These are phyloP conservation scores for Claviceps monticola DNA, from an alignment of 2,329 filamentous ascomycete genomes.

Conservation along the genomic window DNA sequence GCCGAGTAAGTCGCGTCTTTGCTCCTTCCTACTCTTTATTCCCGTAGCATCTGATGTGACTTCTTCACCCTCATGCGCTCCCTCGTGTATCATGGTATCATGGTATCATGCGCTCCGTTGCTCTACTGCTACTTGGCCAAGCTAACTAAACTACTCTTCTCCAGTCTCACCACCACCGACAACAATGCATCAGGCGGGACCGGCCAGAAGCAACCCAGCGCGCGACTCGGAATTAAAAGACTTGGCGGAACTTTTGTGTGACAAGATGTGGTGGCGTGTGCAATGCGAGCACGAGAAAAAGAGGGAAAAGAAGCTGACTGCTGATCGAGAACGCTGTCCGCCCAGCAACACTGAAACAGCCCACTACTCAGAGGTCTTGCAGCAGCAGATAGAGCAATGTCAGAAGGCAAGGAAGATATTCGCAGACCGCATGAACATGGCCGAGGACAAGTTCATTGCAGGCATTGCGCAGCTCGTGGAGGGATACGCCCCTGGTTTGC, in stretches of 20 bases:
- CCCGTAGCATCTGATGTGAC: too few relatives aligned
- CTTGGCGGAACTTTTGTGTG: conserved; percentile 11
- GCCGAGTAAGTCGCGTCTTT: neutral
- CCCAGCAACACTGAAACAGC: conserved; percentile 11
- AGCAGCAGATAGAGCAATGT: conserved; percentile 7
- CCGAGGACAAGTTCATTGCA: conserved; percentile 4
- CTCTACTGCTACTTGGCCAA: neutral
- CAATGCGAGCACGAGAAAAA: conserved; percentile 9
- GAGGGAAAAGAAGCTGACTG: conserved; percentile 7
- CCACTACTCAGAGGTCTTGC: conserved; percentile 10
- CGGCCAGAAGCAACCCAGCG: neutral
- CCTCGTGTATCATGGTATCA: too few relatives aligned
- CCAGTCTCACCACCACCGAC: conserved; percentile 1
- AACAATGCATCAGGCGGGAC: conserved; percentile 1
- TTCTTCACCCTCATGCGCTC: too few relatives aligned
- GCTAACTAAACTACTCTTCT: neutral
- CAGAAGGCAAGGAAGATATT: conserved; percentile 6
- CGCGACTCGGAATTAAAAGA: conserved; percentile 4
- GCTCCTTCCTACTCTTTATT: neutral
- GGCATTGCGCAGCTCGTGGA: conserved; percentile 1
- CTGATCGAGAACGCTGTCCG: conserved; percentile 8
- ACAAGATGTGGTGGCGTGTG: conserved; percentile 11
- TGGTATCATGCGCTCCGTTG: too few relatives aligned
- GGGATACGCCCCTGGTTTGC: neutral
- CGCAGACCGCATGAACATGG: conserved; percentile 2